Conservation (phyloP, 345 rosid species). For the Linum trigynum region DNA sequence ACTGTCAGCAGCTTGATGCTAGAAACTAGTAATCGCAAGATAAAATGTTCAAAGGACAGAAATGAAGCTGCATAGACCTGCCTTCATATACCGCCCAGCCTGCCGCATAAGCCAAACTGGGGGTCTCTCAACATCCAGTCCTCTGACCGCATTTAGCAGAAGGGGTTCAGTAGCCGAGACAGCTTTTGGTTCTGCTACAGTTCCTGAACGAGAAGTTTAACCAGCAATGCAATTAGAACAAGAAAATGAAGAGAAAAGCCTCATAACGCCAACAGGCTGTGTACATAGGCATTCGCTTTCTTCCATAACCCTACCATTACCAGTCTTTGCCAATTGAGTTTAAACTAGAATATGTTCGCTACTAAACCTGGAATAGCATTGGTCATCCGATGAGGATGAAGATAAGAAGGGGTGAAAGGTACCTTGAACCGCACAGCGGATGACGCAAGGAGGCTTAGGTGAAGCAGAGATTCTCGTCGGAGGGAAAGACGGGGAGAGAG, state of each 20-base stretch:
- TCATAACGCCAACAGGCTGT: not conserved
- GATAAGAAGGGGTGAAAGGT: not conserved
- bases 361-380: not conserved
- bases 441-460: conserved; percentile 33
- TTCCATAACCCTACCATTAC: not conserved
- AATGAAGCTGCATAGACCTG: conserved; percentile 36
- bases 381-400: not conserved
- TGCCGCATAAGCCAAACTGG: conserved; percentile 99
- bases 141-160: conserved; percentile 87
- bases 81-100: conserved; percentile 99
- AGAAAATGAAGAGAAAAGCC: not conserved
- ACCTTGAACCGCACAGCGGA: conserved; percentile 63
- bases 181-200: conserved; percentile 44
- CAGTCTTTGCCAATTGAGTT: not conserved
- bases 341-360: not conserved
- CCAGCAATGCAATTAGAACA: not conserved
- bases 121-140: conserved; percentile 87
- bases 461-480: conserved; percentile 26
- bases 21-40: too few species aligned
- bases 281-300: too few species aligned
- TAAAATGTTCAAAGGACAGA: not conserved
- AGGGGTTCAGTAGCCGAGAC: conserved; percentile 51
- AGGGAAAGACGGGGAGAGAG: not conserved
- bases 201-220: conserved; percentile 30
- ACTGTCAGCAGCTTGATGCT: not conserved